These are phyloP conservation scores for Beauveria bassiana DNA, from an alignment of 2,329 filamentous ascomycete genomes.

Conservation along the genomic window DNA sequence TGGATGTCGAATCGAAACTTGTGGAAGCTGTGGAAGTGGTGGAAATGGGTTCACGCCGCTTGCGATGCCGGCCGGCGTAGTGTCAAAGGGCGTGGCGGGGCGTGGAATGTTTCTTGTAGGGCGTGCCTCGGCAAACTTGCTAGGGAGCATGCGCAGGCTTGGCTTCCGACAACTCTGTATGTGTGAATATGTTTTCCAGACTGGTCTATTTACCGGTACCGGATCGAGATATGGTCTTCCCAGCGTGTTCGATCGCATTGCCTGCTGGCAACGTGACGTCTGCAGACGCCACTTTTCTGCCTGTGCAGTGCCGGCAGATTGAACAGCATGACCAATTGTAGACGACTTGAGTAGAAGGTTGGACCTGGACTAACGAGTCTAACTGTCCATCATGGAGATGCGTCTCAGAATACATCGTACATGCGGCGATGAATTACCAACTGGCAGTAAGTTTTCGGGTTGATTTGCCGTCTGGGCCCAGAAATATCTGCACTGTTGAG, in stretches of 20 bases:
- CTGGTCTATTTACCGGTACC: background rate
- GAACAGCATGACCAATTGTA: background rate
- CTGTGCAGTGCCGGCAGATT: background rate
- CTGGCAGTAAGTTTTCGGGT: background rate
- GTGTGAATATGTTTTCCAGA: background rate
- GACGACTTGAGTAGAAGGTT: too few species aligned
- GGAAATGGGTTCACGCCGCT: background rate
- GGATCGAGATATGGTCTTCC: background rate
- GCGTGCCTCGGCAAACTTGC: background rate
- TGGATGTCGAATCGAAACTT: background rate
- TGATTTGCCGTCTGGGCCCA: background rate
- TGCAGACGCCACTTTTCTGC: background rate
- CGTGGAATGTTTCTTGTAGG: background rate
- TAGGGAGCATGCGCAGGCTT: too few species aligned
- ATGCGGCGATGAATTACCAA: background rate
- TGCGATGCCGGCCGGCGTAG: constrained; percentile 9
- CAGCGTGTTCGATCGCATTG: background rate
- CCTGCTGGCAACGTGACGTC: background rate
- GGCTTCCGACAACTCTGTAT: too few species aligned
- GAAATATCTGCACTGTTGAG: background rate
- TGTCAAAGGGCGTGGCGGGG: constrained; percentile 2
- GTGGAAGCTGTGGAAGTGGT: background rate
- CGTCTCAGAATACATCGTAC: background rate
- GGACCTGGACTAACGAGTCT: too few species aligned
- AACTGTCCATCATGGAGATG: background rate